Conservation (phyloP, 352 stramenopile genomes). For the Pythium inflatum region DNA sequence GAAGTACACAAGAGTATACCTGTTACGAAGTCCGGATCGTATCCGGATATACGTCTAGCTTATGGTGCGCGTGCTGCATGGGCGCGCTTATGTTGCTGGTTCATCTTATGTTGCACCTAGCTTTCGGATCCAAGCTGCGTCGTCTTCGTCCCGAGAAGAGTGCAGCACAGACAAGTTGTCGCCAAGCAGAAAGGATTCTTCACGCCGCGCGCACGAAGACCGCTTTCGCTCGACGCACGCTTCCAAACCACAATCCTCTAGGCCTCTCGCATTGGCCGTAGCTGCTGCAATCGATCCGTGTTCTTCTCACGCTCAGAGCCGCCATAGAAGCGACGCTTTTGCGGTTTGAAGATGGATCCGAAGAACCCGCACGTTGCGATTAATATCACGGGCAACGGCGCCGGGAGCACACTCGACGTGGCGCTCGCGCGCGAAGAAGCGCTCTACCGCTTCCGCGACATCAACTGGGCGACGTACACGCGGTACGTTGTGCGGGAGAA, state of each 20-base stretch:
- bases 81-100: background rate
- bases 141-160: slow-evolving; percentile 9
- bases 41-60: slow-evolving; percentile 23
- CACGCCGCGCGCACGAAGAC: background rate
- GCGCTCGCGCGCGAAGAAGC: slow-evolving; percentile 78
- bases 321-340: background rate
- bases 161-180: background rate
- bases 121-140: slow-evolving; percentile 9
- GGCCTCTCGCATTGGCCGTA: background rate
- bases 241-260: background rate
- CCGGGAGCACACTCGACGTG: slow-evolving; percentile 63
- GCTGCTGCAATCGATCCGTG: background rate
- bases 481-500: slow-evolving; percentile 39
- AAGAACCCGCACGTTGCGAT: slow-evolving; percentile 69
- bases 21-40: background rate
- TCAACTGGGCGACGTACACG: slow-evolving; percentile 90
- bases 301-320: background rate
- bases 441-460: slow-evolving; percentile 86
- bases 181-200: slow-evolving; percentile 2
- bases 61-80: slow-evolving; percentile 1
- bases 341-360: slow-evolving; percentile 45
- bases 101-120: slow-evolving; percentile 5
- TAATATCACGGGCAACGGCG: slow-evolving; percentile 59
- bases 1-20: slow-evolving; percentile 20
- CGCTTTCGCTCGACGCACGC: background rate